These are phyloP conservation scores for Panaeolus cyanescens DNA, from an alignment of 768 basidiomycete species.

Conservation along the genomic window DNA sequence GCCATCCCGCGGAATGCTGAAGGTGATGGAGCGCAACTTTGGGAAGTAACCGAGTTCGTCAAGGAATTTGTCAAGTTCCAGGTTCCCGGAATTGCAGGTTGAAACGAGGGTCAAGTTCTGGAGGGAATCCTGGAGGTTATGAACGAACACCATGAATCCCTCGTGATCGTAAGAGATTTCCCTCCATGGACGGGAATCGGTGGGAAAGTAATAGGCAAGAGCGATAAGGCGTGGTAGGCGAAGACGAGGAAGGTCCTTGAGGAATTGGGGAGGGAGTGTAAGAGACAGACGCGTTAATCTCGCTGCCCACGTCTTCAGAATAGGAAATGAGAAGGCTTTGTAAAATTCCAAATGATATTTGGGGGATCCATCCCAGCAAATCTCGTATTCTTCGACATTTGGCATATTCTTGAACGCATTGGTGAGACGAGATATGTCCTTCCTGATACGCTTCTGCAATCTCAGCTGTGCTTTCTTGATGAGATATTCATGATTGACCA, in stretches of 20 bases:
- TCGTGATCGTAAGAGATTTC: slow-evolving; percentile 39
- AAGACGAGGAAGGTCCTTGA: slow-evolving; percentile 33
- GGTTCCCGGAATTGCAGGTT: slow-evolving; percentile 34
- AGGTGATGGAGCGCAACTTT: slow-evolving; percentile 33
- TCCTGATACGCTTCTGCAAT: slow-evolving; percentile 34
- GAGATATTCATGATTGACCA: slow-evolving; percentile 31
- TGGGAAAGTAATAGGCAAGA: slow-evolving; percentile 37
- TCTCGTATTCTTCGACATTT: slow-evolving; percentile 35
- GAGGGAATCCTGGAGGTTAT: slow-evolving; percentile 41
- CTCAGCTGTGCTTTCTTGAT: slow-evolving; percentile 32
- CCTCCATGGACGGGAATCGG: slow-evolving; percentile 22
- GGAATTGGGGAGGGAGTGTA: slow-evolving; percentile 39
- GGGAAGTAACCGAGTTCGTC: slow-evolving; percentile 38
- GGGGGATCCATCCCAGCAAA: slow-evolving; percentile 40
- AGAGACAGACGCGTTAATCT: slow-evolving; percentile 35
- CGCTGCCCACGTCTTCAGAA: slow-evolving; percentile 32
- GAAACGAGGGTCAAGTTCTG: slow-evolving; percentile 36
- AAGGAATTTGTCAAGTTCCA: slow-evolving; percentile 43
- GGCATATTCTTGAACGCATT: slow-evolving; percentile 32
- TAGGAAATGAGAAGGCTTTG: slow-evolving; percentile 34
- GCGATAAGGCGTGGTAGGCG: slow-evolving; percentile 34
- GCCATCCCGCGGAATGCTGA: slow-evolving; percentile 49
- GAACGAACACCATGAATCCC: slow-evolving; percentile 45
- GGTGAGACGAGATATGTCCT: slow-evolving; percentile 35
- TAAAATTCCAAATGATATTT: slow-evolving; percentile 38